Evolutionary conservation across 2,329 filamentous ascomycete genomes (phyloP).

Genomic region (Neonectria hederae): DNA sequence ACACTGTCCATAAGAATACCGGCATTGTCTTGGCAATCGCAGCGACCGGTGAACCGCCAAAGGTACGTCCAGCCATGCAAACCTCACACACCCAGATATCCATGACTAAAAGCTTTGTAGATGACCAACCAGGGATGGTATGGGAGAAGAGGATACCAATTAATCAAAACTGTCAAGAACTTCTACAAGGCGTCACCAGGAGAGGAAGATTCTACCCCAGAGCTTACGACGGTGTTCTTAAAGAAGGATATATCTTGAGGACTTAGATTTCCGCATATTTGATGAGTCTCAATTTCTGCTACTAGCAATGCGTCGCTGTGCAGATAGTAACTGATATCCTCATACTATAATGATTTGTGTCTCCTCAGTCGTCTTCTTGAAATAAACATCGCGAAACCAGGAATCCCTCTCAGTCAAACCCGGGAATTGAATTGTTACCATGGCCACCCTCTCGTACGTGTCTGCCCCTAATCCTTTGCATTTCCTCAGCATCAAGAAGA

Average conservation of each 20-base stretch:
- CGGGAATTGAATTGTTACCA: neutral
- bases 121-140: conserved; percentile 45
- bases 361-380: neutral
- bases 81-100: accelerated
- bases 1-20: conserved; percentile 40
- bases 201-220: neutral
- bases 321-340: neutral
- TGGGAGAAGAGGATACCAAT: conserved; percentile 38
- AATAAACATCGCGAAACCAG: neutral
- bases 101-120: conserved; percentile 13
- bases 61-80: neutral
- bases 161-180: conserved; percentile 33
- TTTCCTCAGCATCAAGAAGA: neutral
- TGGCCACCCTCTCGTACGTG: neutral
- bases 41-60: conserved; percentile 9
- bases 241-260: conserved; percentile 19
- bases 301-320: neutral
- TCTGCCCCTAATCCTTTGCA: neutral
- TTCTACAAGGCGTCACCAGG: conserved; percentile 18
- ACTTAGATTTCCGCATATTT: neutral
- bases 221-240: conserved; percentile 22
- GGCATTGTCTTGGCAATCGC: conserved; percentile 14
- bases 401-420: neutral
- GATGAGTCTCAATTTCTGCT: neutral
- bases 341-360: neutral